A percentile compares a stretch with the other conserved stretches of the same genome.
Evolutionary conservation across 306 rosid genomes (phyloP).

Genomic region (Casuarina cunninghamiana): DNA sequence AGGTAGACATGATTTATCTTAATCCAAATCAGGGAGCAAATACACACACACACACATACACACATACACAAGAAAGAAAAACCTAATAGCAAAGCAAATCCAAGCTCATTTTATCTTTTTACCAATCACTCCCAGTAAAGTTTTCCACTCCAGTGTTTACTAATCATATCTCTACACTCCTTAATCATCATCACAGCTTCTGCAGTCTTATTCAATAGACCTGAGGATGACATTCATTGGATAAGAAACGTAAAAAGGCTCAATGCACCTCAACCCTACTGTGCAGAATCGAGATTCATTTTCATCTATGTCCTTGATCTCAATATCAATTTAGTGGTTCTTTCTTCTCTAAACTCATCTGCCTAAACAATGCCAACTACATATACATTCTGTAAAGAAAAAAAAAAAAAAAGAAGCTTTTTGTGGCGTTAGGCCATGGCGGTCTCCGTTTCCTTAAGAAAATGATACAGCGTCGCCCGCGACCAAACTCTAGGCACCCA

Average conservation of each 20-base stretch:
- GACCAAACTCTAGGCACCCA: neutral
- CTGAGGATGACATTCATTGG: neutral
- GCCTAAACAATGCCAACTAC: neutral
- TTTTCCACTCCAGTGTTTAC: neutral
- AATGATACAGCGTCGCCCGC: neutral
- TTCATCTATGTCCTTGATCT: neutral
- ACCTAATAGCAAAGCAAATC: neutral
- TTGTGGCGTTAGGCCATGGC: neutral
- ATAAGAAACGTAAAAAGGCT: neutral
- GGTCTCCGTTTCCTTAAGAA: neutral
- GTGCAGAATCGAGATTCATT: neutral
- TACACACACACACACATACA: neutral
- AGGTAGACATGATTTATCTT: neutral
- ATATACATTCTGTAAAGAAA: neutral
- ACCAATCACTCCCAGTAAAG: neutral
- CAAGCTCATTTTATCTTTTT: neutral
- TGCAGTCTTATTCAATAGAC: neutral
- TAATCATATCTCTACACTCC: neutral
- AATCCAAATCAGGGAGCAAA: neutral
- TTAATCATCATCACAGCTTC: slow-evolving; percentile 2
- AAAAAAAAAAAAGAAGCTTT: neutral
- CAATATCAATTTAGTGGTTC: neutral
- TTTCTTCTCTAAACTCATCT: neutral
- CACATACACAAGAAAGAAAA: neutral
- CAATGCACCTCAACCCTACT: neutral